These are phyloP conservation scores for Colletotrichum liaoningense DNA, from an alignment of 2,329 filamentous ascomycete species.

Conservation along the genomic window DNA sequence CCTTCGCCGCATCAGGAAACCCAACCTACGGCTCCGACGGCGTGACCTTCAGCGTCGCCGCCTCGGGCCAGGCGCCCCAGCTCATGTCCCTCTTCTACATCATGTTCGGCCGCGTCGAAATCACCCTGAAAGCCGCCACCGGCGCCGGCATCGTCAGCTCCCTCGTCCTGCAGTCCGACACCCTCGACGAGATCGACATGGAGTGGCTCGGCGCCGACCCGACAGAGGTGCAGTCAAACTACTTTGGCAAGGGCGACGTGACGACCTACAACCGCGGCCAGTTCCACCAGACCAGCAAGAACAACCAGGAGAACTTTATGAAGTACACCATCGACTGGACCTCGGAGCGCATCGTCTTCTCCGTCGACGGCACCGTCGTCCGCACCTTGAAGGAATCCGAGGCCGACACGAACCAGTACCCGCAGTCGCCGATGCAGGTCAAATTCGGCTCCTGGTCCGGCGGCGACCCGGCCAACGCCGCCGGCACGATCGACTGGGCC, in stretches of 20 bases:
- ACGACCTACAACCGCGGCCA: conserved; percentile 88
- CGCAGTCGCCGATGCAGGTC: conserved; percentile 95
- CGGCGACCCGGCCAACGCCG: conserved; percentile 82
- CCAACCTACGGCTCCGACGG: conserved; percentile 83
- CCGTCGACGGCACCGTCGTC: conserved; percentile 81
- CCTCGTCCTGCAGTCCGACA: conserved; percentile 89
- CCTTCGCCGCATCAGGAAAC: conserved; percentile 77
- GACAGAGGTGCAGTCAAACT: conserved; percentile 91
- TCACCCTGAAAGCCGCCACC: conserved; percentile 85
- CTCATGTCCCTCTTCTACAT: conserved; percentile 95
- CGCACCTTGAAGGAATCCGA: conserved; percentile 78
- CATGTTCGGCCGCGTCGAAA: conserved; percentile 95
- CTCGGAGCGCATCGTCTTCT: conserved; percentile 84
- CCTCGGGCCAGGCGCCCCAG: conserved; percentile 85
- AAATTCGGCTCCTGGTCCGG: conserved; percentile 94
- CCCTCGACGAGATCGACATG: conserved; percentile 95
- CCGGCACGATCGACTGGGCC: conserved; percentile 91
- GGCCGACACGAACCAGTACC: conserved; percentile 81
- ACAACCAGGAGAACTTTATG: conserved; percentile 81
- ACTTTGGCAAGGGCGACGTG: conserved; percentile 93
- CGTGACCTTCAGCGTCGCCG: conserved; percentile 81
- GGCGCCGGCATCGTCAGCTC: conserved; percentile 95
- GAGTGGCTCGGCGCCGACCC: conserved; percentile 90
- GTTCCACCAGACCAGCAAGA: conserved; percentile 72
- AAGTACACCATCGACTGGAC: conserved; percentile 97